These are phyloP conservation scores for Lyophyllum semitale DNA, from an alignment of 768 basidiomycete genomes.

Conservation along the genomic window DNA sequence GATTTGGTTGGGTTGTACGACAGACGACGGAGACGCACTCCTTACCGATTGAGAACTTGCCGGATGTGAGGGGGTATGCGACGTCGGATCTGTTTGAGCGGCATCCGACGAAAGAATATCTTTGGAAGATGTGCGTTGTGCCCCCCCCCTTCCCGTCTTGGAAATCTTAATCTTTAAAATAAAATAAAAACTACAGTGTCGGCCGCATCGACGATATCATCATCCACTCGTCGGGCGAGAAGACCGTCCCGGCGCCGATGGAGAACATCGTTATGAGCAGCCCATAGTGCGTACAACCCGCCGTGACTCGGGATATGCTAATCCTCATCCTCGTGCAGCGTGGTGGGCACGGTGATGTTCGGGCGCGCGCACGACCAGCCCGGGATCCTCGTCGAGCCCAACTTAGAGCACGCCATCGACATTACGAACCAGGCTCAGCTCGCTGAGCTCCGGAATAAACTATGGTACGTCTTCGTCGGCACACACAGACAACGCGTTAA, in stretches of 20 bases:
- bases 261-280: conserved; percentile 22
- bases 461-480: conserved; percentile 29
- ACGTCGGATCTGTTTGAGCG: conserved; percentile 36
- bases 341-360: conserved; percentile 35
- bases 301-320: neutral
- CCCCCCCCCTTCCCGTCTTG: neutral
- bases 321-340: neutral
- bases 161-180: neutral
- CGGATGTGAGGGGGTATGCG: conserved; percentile 34
- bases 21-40: conserved; percentile 27
- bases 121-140: conserved; percentile 33
- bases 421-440: conserved; percentile 13
- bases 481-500: no score
- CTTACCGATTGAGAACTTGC: conserved; percentile 31
- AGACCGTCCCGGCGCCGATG: conserved; percentile 37
- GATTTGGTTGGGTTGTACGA: neutral
- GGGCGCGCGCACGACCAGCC: conserved; percentile 31
- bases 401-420: conserved; percentile 18
- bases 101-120: conserved; percentile 37
- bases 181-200: conserved; percentile 22
- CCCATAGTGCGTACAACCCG: conserved; percentile 13
- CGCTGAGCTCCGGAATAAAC: conserved; percentile 28
- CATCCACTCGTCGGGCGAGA: conserved; percentile 35
- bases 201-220: conserved; percentile 42
- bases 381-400: conserved; percentile 26